Evolutionary conservation across 2,329 filamentous ascomycete species (phyloP), one percentile per base, ranked within the genome.

Genomic region (Trichoderma sp.): DNA sequence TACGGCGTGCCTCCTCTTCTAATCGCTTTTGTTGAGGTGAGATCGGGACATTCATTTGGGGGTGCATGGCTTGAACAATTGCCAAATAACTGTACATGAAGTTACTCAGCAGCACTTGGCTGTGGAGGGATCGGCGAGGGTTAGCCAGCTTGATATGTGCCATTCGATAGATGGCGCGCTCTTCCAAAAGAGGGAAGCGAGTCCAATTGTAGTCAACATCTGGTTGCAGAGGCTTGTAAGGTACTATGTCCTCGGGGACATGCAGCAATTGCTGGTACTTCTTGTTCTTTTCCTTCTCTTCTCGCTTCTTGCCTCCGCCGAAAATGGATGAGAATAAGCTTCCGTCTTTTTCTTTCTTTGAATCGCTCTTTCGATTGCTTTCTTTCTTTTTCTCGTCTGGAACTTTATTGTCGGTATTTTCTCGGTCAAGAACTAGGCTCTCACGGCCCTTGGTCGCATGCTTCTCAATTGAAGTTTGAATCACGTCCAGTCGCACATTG

Each of bases 41-140:
- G 43, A 92, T 88, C n/a, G 93, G 93, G 55, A 97, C 90, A 75
- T 96, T 92, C 81, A 97, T 92, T 77, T 97, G 93, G 55, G 96
- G 96, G 79, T 99, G 96, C 93, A 97, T 97, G 76, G 96, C 94
- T 81, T 99, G 96, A 57, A 99, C 96, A 80, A 98, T 99, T 71
- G 96, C 96, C 72, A 99, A 87, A 79, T 99, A 99, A 69, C 94
- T 96, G 82, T 99, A 99, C 96, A 99, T 99, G 81, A 99, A 99
- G 79, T 99, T 99, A 81, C 94, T 97, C 73, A 99, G 87, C 70
- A 99, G 85, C 27, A 99, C 96, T 80, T 99, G 96, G 70, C 95
- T 97, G 77, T 97, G 91, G 63, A 99, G 83, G 52, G 95, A 92
- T 68, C 96, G 91, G 56, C 95, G 90, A 47, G 96, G 96, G 77